Evolutionary conservation across 2,329 filamentous ascomycete genomes (phyloP).

Genomic region (Pseudogymnoascus sp.): DNA sequence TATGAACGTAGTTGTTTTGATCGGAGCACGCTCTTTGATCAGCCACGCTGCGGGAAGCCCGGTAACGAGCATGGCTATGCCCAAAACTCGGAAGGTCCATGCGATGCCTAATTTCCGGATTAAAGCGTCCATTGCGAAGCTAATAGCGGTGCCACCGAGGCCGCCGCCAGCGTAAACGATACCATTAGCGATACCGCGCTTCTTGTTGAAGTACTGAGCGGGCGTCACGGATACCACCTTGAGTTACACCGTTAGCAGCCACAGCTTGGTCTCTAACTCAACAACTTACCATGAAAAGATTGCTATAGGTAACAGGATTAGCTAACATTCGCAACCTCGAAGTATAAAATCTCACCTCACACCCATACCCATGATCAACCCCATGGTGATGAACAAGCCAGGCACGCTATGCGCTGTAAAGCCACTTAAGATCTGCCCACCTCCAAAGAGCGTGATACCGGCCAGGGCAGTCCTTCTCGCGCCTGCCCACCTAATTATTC

Average conservation of each 20-base stretch:
- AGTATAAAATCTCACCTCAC: slow-evolving; percentile 25
- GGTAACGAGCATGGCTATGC: slow-evolving; percentile 42
- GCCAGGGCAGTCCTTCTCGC: slow-evolving; percentile 37
- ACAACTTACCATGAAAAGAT: slow-evolving; percentile 20
- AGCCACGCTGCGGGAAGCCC: slow-evolving; percentile 48
- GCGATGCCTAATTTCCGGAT: slow-evolving; percentile 37
- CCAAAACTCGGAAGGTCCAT: slow-evolving; percentile 46
- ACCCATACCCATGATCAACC: slow-evolving; percentile 39
- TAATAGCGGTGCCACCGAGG: slow-evolving; percentile 45
- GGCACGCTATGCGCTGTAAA: slow-evolving; percentile 38
- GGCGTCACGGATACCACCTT: slow-evolving; percentile 41
- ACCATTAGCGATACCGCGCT: slow-evolving; percentile 47
- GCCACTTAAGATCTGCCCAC: slow-evolving; percentile 39
- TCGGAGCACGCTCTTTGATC: slow-evolving; percentile 39
- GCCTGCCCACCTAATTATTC: slow-evolving; percentile 43
- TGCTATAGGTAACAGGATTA: slow-evolving; percentile 9
- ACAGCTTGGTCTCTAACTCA: slow-evolving; percentile 15
- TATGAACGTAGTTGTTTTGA: slow-evolving; percentile 33
- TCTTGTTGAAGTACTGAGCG: slow-evolving; percentile 46
- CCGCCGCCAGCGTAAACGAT: slow-evolving; percentile 46
- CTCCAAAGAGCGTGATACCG: slow-evolving; percentile 42
- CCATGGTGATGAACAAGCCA: slow-evolving; percentile 40
- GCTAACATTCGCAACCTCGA: not conserved
- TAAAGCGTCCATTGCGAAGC: slow-evolving; percentile 40
- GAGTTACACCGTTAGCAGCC: slow-evolving; percentile 19